These are phyloP conservation scores for Penicillium brevicompactum DNA, from an alignment of 2,329 filamentous ascomycete species.

Conservation along the genomic window DNA sequence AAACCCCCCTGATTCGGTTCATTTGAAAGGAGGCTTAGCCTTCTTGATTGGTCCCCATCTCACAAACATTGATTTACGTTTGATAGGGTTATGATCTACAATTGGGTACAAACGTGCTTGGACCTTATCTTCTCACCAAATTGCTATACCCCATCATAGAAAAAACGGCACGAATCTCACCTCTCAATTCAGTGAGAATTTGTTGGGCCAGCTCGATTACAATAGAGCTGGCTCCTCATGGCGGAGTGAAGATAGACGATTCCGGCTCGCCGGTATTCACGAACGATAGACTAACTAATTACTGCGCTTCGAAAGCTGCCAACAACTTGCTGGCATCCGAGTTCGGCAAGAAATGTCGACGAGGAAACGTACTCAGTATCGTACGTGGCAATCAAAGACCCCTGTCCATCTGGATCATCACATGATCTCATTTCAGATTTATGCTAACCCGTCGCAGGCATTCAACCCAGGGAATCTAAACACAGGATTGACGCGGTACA, in stretches of 20 bases:
- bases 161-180: constrained; percentile 29
- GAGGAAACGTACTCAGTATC: neutral
- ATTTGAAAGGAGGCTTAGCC: neutral
- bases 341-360: neutral
- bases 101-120: constrained; percentile 42
- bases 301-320: constrained; percentile 4
- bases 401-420: neutral
- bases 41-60: neutral
- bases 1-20: neutral
- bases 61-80: neutral
- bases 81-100: constrained; percentile 36
- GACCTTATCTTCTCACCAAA: constrained; percentile 43
- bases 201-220: constrained; percentile 37
- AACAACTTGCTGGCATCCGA: constrained; percentile 14
- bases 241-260: neutral
- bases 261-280: neutral
- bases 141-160: constrained; percentile 38
- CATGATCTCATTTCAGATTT: neutral
- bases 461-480: neutral
- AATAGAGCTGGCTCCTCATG: constrained; percentile 21
- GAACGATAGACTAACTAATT: neutral
- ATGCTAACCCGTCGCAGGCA: neutral
- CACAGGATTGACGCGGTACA: neutral
- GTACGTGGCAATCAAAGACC: neutral
- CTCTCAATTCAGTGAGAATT: constrained; percentile 32